phyloP scores from a whole-genome alignment of 441 rosid species.

The Hura crepitans region DNA sequence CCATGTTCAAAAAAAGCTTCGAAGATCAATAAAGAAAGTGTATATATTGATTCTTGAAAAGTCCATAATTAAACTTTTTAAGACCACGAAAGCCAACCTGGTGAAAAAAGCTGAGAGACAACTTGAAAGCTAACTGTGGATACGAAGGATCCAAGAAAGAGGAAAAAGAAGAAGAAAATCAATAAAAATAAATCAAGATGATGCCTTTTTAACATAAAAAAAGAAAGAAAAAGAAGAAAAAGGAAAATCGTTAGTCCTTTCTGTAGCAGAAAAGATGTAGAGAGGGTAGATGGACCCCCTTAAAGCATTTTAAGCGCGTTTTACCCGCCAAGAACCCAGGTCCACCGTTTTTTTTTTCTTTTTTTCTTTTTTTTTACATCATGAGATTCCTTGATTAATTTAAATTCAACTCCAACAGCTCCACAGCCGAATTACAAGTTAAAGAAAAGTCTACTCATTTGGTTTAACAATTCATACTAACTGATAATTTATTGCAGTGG shows the following conservation, averaged over 20 bases:
- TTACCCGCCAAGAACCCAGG: constrained; percentile 29
- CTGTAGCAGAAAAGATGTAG: constrained; percentile 16
- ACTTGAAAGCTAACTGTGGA: not conserved
- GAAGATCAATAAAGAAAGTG: not conserved
- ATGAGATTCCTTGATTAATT: too few species aligned
- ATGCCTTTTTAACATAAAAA: not conserved
- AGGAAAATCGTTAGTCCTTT: constrained; percentile 17
- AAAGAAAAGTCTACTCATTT: constrained; percentile 13
- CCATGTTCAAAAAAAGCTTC: not conserved
- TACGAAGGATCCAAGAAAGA: constrained; percentile 16
- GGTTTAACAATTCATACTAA: too few species aligned
- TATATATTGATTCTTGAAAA: not conserved
- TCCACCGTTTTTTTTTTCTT: too few species aligned
- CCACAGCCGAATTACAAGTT: not conserved
- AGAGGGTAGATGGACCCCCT: constrained; percentile 2
- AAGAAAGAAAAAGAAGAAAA: not conserved
- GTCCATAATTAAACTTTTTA: not conserved
- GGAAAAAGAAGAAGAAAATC: not conserved
- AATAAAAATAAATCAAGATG: not conserved
- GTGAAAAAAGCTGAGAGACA: not conserved
- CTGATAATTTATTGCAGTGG: too few species aligned
- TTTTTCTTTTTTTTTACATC: too few species aligned
- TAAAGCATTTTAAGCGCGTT: constrained; percentile 17
- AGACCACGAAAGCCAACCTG: constrained; percentile 20
- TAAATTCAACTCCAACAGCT: not conserved